Percentiles rank a stretch among this genome's conserved stretches.
phyloP scores from a whole-genome alignment of 1,284 basidiomycete genomes.

The Cutaneotrichosporon spelunceum region DNA sequence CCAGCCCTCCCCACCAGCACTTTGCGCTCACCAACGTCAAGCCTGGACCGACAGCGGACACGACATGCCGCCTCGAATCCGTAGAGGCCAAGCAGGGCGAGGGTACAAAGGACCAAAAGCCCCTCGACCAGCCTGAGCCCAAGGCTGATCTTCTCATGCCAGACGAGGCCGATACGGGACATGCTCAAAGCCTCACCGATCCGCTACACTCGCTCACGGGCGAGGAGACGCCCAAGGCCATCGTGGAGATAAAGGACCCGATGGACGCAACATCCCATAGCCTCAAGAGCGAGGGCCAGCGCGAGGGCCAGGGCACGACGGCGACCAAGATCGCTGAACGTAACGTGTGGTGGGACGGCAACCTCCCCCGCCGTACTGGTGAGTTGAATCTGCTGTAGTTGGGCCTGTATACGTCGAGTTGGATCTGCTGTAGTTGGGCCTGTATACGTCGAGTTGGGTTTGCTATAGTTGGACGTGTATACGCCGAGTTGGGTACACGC shows the following conservation, averaged over 20 bases:
- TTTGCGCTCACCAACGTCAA: not conserved
- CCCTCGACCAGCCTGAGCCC: not conserved
- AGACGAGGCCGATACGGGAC: too few species aligned
- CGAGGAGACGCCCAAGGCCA: not conserved
- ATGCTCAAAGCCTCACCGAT: not conserved
- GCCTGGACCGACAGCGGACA: not conserved
- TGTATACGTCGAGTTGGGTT: not conserved
- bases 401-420: too few species aligned
- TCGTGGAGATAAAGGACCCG: not conserved
- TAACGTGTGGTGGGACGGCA: slow-evolving; percentile 7
- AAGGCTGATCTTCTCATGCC: too few species aligned
- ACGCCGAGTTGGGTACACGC: not conserved
- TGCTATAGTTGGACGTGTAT: too few species aligned
- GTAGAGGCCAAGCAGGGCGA: not conserved
- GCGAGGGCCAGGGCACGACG: too few species aligned
- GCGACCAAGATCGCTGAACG: not conserved
- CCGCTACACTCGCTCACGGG: not conserved
- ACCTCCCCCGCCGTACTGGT: slow-evolving; percentile 1
- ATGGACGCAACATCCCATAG: too few species aligned
- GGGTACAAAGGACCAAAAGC: not conserved
- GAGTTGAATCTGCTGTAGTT: not conserved
- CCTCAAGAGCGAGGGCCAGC: not conserved
- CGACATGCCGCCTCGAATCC: not conserved
- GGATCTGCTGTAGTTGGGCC: too few species aligned
- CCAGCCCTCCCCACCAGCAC: not conserved